Percentiles rank a stretch among this genome's conserved stretches.
Conservation (phyloP, 495 filamentous ascomycete genomes). For the Talaromyces stipitatus region DNA sequence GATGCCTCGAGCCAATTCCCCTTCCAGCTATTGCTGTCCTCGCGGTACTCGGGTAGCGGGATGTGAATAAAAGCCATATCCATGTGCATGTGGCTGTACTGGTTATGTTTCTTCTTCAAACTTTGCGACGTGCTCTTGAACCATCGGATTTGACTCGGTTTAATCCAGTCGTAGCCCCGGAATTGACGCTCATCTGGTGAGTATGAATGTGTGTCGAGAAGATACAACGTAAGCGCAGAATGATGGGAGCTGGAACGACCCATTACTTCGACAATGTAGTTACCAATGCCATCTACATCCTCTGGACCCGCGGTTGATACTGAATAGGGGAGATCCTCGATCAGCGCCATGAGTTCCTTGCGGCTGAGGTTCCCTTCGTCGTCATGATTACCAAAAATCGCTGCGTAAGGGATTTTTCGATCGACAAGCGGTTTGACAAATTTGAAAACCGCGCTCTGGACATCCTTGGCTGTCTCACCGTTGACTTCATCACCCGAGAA, state of each 20-base stretch:
- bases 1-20: constrained; percentile 67
- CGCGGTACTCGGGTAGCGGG: constrained; percentile 79
- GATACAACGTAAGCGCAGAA: constrained; percentile 84
- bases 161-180: constrained; percentile 92
- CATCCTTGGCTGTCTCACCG: constrained; percentile 84
- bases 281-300: constrained; percentile 82
- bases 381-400: constrained; percentile 96
- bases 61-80: constrained; percentile 98
- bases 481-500: constrained; percentile 93
- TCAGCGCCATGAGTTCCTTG: constrained; percentile 69
- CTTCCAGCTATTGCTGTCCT: constrained; percentile 39
- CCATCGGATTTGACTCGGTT: constrained; percentile 89
- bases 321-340: constrained; percentile 82
- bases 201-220: constrained; percentile 90
- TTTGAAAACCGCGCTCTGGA: constrained; percentile 92
- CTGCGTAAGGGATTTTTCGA: constrained; percentile 83
- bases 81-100: constrained; percentile 88
- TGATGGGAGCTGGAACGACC: constrained; percentile 70
- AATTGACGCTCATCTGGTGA: constrained; percentile 83
- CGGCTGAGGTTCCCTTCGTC: constrained; percentile 81
- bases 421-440: constrained; percentile 79
- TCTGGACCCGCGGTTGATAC: constrained; percentile 74
- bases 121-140: constrained; percentile 68
- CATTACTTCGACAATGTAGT: constrained; percentile 88
- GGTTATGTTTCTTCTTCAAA: constrained; percentile 61